Percentiles rank a stretch among this genome's conserved stretches.
phyloP scores from a whole-genome alignment of 78 protist genomes.

The Dictyostelium capitatum region DNA sequence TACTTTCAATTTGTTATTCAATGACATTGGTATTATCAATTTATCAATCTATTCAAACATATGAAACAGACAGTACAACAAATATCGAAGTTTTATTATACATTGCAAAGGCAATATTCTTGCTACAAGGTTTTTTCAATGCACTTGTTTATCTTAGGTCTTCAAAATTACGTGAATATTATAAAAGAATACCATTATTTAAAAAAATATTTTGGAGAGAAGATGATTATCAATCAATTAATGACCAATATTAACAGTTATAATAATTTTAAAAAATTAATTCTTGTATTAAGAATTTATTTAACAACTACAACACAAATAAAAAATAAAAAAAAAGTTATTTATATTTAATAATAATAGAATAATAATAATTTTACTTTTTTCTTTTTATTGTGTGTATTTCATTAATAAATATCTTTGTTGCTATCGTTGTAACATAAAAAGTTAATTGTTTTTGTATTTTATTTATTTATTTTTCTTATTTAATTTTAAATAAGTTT shows the following conservation, averaged over 20 bases:
- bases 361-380: too few relatives aligned
- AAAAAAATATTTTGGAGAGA: constrained; percentile 39
- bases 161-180: constrained; percentile 46
- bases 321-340: too few relatives aligned
- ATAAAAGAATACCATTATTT: constrained; percentile 18
- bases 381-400: too few relatives aligned
- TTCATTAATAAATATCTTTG: too few relatives aligned
- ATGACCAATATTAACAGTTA: not conserved
- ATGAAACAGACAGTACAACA: not conserved
- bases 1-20: constrained; percentile 36
- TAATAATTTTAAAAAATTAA: too few relatives aligned
- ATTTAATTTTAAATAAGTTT: too few relatives aligned
- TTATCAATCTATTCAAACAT: constrained; percentile 22
- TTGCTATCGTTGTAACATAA: too few relatives aligned
- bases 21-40: constrained; percentile 28
- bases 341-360: too few relatives aligned
- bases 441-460: too few relatives aligned
- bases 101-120: constrained; percentile 14
- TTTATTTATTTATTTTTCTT: too few relatives aligned
- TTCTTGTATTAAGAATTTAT: too few relatives aligned
- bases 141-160: constrained; percentile 27
- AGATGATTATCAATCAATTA: constrained; percentile 22
- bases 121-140: constrained; percentile 62
- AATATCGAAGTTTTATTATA: not conserved
- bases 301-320: too few relatives aligned